Evolutionary conservation across 108 stramenopile species (phyloP).

Genomic region (Skeletonema tropicum): DNA sequence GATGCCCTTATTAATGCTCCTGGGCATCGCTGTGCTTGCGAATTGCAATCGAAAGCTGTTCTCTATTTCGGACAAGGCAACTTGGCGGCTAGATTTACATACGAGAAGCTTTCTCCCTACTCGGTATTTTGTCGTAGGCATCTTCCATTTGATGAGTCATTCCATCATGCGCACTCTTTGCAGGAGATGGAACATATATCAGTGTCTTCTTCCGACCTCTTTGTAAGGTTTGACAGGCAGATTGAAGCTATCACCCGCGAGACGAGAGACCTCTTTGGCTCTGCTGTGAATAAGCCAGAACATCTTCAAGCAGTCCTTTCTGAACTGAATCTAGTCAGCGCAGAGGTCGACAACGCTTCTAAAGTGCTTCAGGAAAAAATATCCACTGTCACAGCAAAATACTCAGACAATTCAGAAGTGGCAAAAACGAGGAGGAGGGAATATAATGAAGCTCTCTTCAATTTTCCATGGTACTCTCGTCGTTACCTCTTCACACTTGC

Average conservation of each 20-base stretch:
- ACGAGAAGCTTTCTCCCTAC: conserved; percentile 82
- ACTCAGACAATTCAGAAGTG: conserved; percentile 33
- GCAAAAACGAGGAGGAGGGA: conserved; percentile 6
- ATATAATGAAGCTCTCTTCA: conserved; percentile 47
- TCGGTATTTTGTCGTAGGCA: conserved; percentile 81
- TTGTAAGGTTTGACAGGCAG: conserved; percentile 86
- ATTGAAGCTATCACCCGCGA: conserved; percentile 88
- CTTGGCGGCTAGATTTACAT: conserved; percentile 91
- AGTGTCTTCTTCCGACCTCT: conserved; percentile 72
- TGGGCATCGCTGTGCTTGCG: conserved; percentile 71
- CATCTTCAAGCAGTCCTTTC: conserved; percentile 85
- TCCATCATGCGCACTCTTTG: conserved; percentile 69
- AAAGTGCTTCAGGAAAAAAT: conserved; percentile 87
- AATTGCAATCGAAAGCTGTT: conserved; percentile 73
- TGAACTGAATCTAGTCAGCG: conserved; percentile 76
- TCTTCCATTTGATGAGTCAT: conserved; percentile 82
- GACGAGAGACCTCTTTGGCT: conserved; percentile 73
- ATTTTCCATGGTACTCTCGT: conserved; percentile 63
- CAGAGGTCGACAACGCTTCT: conserved; percentile 83
- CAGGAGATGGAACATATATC: conserved; percentile 81
- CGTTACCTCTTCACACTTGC: conserved; percentile 84
- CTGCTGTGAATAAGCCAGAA: conserved; percentile 70
- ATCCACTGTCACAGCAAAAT: conserved; percentile 72
- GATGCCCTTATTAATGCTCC: conserved; percentile 77
- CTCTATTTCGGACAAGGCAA: conserved; percentile 91